A percentile compares a stretch with the other conserved stretches of the same genome.
Conservation (phyloP, 2,329 filamentous ascomycete genomes). For the Dendrostoma leiphaemia region DNA sequence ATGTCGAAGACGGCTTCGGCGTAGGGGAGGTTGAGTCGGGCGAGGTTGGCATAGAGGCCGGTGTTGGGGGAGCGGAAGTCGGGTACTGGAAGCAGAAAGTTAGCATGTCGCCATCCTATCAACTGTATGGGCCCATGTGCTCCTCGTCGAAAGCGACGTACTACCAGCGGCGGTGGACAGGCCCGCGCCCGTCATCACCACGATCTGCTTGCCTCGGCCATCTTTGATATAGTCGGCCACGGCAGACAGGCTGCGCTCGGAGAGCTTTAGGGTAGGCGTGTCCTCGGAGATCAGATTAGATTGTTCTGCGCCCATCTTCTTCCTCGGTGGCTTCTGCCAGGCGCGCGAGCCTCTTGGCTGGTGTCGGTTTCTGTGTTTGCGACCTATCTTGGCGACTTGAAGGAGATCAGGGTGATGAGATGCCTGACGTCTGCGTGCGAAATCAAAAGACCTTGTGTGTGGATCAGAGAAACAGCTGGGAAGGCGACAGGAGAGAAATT, state of each 20-base stretch:
- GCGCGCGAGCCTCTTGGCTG: constrained; percentile 27
- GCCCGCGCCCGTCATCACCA: constrained; percentile 88
- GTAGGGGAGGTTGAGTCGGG: constrained; percentile 78
- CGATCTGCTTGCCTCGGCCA: constrained; percentile 66
- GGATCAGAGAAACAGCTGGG: no score
- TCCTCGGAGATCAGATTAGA: constrained; percentile 66
- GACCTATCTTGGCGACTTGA: constrained; percentile 36
- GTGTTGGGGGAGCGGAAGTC: constrained; percentile 94
- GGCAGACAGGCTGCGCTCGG: constrained; percentile 66
- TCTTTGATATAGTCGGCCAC: constrained; percentile 79
- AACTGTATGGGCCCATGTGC: background rate
- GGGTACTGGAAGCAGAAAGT: constrained; percentile 60
- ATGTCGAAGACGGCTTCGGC: constrained; percentile 96
- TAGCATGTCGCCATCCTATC: constrained; percentile 10
- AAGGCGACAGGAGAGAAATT: no score
- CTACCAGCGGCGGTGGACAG: constrained; percentile 74
- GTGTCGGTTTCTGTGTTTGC: constrained; percentile 34
- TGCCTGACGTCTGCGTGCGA: background rate
- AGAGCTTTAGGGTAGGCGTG: constrained; percentile 62
- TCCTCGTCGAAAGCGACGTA: constrained; percentile 30
- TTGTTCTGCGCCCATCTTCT: constrained; percentile 79
- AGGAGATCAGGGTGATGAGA: background rate
- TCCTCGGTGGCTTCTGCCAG: constrained; percentile 18
- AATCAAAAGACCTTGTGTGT: background rate
- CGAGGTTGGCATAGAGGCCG: constrained; percentile 90